These are phyloP conservation scores for Diaporthe humulicola DNA, from an alignment of 2,329 filamentous ascomycete species.

Conservation along the genomic window DNA sequence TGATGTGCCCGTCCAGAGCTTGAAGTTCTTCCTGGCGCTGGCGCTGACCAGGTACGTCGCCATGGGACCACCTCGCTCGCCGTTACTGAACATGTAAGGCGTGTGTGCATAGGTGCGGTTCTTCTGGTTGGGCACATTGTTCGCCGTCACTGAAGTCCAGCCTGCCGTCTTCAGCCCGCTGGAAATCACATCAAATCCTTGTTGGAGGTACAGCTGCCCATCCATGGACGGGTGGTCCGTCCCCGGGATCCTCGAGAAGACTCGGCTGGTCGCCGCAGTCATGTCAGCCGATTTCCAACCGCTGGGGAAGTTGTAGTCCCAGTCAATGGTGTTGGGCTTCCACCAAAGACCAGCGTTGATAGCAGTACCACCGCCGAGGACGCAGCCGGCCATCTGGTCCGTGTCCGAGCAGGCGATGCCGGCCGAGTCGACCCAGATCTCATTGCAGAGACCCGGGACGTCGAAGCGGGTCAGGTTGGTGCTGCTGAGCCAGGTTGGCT, in stretches of 20 bases:
- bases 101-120: slow-evolving; percentile 74
- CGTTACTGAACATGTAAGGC: slow-evolving; percentile 76
- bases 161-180: slow-evolving; percentile 70
- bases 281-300: slow-evolving; percentile 80
- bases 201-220: slow-evolving; percentile 75
- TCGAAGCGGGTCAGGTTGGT: slow-evolving; percentile 74
- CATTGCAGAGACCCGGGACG: slow-evolving; percentile 74
- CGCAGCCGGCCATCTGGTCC: slow-evolving; percentile 76
- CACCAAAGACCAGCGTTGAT: slow-evolving; percentile 76
- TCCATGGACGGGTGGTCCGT: slow-evolving; percentile 76
- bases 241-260: slow-evolving; percentile 79
- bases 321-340: slow-evolving; percentile 75
- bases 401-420: slow-evolving; percentile 74
- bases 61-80: slow-evolving; percentile 77
- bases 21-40: slow-evolving; percentile 72
- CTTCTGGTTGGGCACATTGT: slow-evolving; percentile 72
- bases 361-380: slow-evolving; percentile 72
- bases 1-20: slow-evolving; percentile 74
- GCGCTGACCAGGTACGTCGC: slow-evolving; percentile 78
- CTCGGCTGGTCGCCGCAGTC: slow-evolving; percentile 67
- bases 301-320: slow-evolving; percentile 78
- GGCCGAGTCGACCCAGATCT: slow-evolving; percentile 72
- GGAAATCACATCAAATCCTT: slow-evolving; percentile 74
- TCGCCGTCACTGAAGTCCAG: slow-evolving; percentile 71
- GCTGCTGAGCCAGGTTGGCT: slow-evolving; percentile 68